A percentile compares a stretch with the other conserved stretches of the same genome.
Conservation (phyloP, 129 eudicot species). For the Artemisia tridentata region DNA sequence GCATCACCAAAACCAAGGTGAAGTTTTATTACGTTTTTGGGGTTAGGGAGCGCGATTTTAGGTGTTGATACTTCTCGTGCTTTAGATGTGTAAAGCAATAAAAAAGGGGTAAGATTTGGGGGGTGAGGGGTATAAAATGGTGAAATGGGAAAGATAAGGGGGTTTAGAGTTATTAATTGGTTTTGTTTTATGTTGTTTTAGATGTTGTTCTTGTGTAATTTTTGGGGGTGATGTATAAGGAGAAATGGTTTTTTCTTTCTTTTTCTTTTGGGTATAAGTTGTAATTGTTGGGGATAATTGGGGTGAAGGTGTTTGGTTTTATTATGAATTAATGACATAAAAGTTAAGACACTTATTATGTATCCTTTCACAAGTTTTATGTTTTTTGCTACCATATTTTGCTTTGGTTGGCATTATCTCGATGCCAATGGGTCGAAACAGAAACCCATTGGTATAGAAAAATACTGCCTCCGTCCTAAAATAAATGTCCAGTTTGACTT, state of each 20-base stretch:
- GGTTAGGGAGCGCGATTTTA: conserved; percentile 43
- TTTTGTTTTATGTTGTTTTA: conserved; percentile 31
- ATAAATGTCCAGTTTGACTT: no score
- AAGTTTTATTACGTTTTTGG: conserved; percentile 28
- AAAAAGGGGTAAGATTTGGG: conserved; percentile 31
- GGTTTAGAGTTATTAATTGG: conserved; percentile 31
- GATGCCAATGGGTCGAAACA: neutral
- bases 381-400: neutral
- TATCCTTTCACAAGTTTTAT: conserved; percentile 35
- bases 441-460: no score
- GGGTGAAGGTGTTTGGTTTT: conserved; percentile 47
- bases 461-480: no score
- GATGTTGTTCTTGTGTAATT: conserved; percentile 43
- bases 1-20: conserved; percentile 59
- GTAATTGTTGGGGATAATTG: conserved; percentile 57
- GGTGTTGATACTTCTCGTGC: conserved; percentile 42
- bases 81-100: conserved; percentile 48
- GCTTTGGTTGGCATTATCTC: neutral
- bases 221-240: conserved; percentile 75
- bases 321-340: conserved; percentile 28
- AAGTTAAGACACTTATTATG: conserved; percentile 32
- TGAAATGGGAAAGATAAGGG: conserved; percentile 34
- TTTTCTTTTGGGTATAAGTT: conserved; percentile 43
- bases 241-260: conserved; percentile 40
- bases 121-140: conserved; percentile 32